Base-by-base conservation (phyloP, 306 rosid species). In the Datisca glomerata region DNA sequence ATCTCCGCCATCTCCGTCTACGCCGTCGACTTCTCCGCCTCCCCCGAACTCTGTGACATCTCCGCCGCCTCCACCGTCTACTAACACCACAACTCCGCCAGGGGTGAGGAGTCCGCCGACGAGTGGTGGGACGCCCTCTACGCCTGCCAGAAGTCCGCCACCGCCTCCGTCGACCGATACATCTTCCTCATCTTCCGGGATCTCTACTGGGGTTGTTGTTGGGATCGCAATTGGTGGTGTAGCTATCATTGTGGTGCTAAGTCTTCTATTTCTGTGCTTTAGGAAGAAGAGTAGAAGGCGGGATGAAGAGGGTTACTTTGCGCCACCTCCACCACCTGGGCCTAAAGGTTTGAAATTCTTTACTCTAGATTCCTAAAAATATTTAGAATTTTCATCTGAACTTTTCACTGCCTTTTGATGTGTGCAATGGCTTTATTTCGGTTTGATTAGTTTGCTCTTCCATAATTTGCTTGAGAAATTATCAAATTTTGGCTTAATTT, bases 161-260 rank as follows among this genome's bases (percentile, higher is more conserved):
- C 69, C 75, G 17, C 61, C 60, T 17, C 16, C 12, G 5, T 55
- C 7, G 5, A 29, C 23, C 12, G 15, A 47, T 6, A 5, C 24
- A 1, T 18, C 85, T 0, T 37, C 83, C 0, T 47, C 89, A 0
- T 24, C 81, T 21, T 44, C 89, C 73, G 22, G 49, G 8, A 19
- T 74, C 35, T 69, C 81, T 0, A 72, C 75, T 4, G 84, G 81
- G 4, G 66, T 70, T 1, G 66, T 89, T 3, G 81, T 84, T 3
- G 95, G 86, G 39, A 75, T 83, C 45, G 95, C 97, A 25, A 53
- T 70, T 0, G 95, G 91, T 2, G 95, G 75, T 0, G 86, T 75
- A 17, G 75, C 64, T 34, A n/a, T 89, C 34, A 45, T 89, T 10
- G 34, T 70, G 24, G 56, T 89, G 21, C 17, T 89, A 13, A 77